phyloP scores from a whole-genome alignment of 2,329 filamentous ascomycete genomes.

The Sarocladium kiliense region DNA sequence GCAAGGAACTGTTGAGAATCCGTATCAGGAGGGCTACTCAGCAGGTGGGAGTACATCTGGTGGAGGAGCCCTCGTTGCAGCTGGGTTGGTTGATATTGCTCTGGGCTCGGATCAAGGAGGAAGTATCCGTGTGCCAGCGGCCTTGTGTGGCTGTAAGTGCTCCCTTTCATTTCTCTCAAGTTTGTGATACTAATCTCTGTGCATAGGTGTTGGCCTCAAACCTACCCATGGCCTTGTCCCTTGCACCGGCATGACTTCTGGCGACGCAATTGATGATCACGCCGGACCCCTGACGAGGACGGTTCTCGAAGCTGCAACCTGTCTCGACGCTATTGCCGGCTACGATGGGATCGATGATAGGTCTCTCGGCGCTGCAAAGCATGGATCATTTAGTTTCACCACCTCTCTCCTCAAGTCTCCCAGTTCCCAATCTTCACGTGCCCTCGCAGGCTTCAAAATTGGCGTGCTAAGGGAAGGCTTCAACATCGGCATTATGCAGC shows the following conservation, averaged over 20 bases:
- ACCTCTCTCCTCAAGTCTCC: neutral
- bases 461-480: constrained; percentile 42
- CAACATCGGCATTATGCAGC: constrained; percentile 29
- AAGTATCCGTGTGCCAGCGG: constrained; percentile 39
- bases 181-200: neutral
- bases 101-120: constrained; percentile 45
- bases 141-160: constrained; percentile 27
- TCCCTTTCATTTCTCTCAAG: too few species aligned
- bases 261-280: constrained; percentile 47
- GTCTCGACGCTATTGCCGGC: constrained; percentile 41
- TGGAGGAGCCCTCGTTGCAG: constrained; percentile 38
- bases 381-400: constrained; percentile 20
- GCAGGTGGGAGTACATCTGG: constrained; percentile 45
- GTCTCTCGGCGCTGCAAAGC: constrained; percentile 26
- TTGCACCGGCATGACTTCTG: constrained; percentile 42
- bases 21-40: constrained; percentile 37
- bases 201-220: constrained; percentile 36
- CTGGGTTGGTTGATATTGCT: constrained; percentile 36
- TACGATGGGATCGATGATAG: constrained; percentile 44
- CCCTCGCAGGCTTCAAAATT: constrained; percentile 26
- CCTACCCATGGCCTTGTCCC: constrained; percentile 47
- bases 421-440: neutral
- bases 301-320: constrained; percentile 33
- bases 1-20: constrained; percentile 42
- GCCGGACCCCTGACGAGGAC: constrained; percentile 36